phyloP scores from a whole-genome alignment of 2,329 filamentous ascomycete species.

The Alternaria tenuissima region DNA sequence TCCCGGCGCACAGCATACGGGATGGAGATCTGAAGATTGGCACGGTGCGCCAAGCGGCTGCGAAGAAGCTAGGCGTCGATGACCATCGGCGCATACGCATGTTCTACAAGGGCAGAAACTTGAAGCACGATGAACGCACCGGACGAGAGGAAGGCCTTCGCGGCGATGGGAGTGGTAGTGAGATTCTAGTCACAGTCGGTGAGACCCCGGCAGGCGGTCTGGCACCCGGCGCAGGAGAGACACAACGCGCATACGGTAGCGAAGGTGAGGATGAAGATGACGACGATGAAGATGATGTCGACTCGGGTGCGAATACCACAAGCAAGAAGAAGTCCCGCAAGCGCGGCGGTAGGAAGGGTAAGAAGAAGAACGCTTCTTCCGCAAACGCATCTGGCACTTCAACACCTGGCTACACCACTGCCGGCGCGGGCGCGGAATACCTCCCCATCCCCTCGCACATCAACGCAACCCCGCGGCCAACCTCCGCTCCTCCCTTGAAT shows the following conservation, averaged over 20 bases:
- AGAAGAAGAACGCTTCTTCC: constrained; percentile 55
- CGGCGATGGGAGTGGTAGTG: constrained; percentile 65
- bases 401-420: constrained; percentile 51
- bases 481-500: constrained; percentile 44
- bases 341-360: constrained; percentile 53
- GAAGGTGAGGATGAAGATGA: constrained; percentile 54
- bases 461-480: constrained; percentile 42
- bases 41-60: constrained; percentile 73
- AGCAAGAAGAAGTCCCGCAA: constrained; percentile 48
- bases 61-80: constrained; percentile 70
- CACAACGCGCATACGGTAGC: constrained; percentile 32
- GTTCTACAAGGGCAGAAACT: constrained; percentile 75
- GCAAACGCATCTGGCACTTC: constrained; percentile 53
- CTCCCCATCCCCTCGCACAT: constrained; percentile 50
- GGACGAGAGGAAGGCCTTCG: constrained; percentile 67
- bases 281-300: constrained; percentile 39
- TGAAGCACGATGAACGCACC: constrained; percentile 69
- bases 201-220: constrained; percentile 57
- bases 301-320: constrained; percentile 36
- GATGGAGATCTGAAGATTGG: constrained; percentile 74
- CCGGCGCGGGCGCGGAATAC: constrained; percentile 47
- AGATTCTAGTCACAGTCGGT: constrained; percentile 67
- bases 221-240: constrained; percentile 49
- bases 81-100: constrained; percentile 69
- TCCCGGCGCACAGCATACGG: constrained; percentile 77